Conservation (phyloP, 1,284 basidiomycete genomes). For the Sanghuangporus sanghuang region DNA sequence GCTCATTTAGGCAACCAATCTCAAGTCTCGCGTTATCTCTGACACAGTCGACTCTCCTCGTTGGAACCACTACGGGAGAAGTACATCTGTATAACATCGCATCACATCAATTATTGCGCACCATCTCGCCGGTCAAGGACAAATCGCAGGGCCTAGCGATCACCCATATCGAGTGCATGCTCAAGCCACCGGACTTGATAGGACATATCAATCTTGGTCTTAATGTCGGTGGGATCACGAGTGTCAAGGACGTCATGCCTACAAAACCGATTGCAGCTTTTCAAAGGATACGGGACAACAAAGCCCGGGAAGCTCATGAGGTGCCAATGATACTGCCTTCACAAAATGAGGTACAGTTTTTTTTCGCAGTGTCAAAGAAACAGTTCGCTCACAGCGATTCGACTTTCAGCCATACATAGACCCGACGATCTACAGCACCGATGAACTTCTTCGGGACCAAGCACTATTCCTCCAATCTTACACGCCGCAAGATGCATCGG, state of each 20-base stretch:
- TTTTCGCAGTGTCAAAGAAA: neutral
- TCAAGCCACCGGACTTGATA: conserved; percentile 80
- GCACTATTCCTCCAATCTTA: conserved; percentile 48
- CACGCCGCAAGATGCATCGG: neutral
- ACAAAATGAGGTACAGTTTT: conserved; percentile 26
- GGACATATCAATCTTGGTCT: conserved; percentile 64
- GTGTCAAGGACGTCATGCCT: conserved; percentile 54
- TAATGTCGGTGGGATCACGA: conserved; percentile 36
- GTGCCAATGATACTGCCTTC: conserved; percentile 54
- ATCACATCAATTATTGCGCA: conserved; percentile 85
- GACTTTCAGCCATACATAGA: conserved; percentile 7
- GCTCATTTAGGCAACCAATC: conserved; percentile 48
- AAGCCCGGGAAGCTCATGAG: conserved; percentile 62
- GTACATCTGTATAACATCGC: conserved; percentile 84
- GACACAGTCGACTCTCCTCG: conserved; percentile 66
- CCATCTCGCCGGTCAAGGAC: conserved; percentile 56
- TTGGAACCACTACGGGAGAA: conserved; percentile 69
- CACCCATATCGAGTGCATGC: conserved; percentile 68
- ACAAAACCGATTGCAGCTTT: conserved; percentile 64
- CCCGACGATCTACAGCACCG: conserved; percentile 34
- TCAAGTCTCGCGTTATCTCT: conserved; percentile 72
- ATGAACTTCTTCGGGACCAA: conserved; percentile 58
- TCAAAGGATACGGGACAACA: conserved; percentile 64
- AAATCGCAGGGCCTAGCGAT: conserved; percentile 59
- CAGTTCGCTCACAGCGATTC: conserved; percentile 11